Evolutionary conservation across 805 yeast genomes (phyloP), one percentile per base, ranked within the genome.

Genomic region (Pichia cabralensis): DNA sequence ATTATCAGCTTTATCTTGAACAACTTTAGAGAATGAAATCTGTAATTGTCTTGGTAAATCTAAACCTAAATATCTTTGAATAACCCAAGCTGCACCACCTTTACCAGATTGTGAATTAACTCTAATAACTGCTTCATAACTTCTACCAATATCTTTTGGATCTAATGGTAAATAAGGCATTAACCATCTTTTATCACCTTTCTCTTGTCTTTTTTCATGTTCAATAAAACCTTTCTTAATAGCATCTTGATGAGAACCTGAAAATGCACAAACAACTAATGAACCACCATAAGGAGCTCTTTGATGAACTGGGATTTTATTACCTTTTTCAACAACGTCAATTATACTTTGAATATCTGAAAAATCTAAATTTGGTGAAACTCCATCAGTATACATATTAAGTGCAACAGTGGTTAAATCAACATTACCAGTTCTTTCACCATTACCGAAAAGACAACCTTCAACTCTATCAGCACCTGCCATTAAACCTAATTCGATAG

Each of bases 381-480:
- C 72, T 47, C 89, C 89, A 47, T 78, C 80, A 20, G 86, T 80
- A 64, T 80, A 80, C 75, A 80, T 58, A 65, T 80, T 80, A 48
- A 80, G 62, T 3, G 84, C 89, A 41, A 80, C 72, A 17, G 86
- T 80, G 34, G 76, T 75, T 43, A 80, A 63, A 56, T 80, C 89
- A 46, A 80, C 88, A 55, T 80, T 80, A 62, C 89, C 89, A 20
- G 89, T 80, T 62, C 89, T 68, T 66, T 80, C 89, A 61, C 89
- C 89, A 56, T 79, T 80, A 50, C 88, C 88, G 44, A 80, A 80
- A 27, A 80, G 64, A 65, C 88, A 80, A 38, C 89, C 89, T 60
- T 80, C 89, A 33, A 80, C 82, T 64, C 89, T 70, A 59, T 80
- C 88, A 40, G 82, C 89, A 51, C 89, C 89, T n/a, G 86, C 89